phyloP scores from a whole-genome alignment of 2,329 filamentous ascomycete genomes.

The Penicillium sp. region DNA sequence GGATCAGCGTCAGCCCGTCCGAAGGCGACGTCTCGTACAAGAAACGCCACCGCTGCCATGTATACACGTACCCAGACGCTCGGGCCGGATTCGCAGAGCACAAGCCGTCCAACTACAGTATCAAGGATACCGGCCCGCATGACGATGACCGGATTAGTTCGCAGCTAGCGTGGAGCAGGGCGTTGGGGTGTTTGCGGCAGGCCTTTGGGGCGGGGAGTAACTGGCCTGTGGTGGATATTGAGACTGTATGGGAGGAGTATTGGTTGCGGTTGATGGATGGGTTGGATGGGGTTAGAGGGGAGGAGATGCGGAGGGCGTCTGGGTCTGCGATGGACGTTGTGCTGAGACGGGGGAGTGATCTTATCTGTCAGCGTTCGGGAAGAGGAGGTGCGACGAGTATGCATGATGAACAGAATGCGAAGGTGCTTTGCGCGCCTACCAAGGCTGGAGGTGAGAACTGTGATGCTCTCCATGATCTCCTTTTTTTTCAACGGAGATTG shows the following conservation, averaged over 20 bases:
- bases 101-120: constrained; percentile 54
- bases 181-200: constrained; percentile 57
- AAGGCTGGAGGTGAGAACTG: constrained; percentile 35
- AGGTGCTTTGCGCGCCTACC: constrained; percentile 39
- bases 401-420: constrained; percentile 20
- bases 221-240: constrained; percentile 37
- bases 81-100: constrained; percentile 67
- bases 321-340: constrained; percentile 11
- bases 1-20: constrained; percentile 26
- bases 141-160: constrained; percentile 49
- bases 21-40: constrained; percentile 28
- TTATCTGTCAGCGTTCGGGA: neutral
- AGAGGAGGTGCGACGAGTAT: neutral
- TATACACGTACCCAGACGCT: constrained; percentile 57
- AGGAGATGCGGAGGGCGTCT: constrained; percentile 15
- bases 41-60: constrained; percentile 34
- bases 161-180: constrained; percentile 66
- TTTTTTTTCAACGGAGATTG: neutral
- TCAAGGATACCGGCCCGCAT: neutral
- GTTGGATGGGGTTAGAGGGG: constrained; percentile 16
- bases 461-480: too few relatives aligned
- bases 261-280: constrained; percentile 28
- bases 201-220: constrained; percentile 53
- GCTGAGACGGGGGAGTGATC: neutral
- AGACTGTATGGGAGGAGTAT: constrained; percentile 44